phyloP scores from a whole-genome alignment of 2,329 filamentous ascomycete genomes.

The Raffaelea ambrosiae region DNA sequence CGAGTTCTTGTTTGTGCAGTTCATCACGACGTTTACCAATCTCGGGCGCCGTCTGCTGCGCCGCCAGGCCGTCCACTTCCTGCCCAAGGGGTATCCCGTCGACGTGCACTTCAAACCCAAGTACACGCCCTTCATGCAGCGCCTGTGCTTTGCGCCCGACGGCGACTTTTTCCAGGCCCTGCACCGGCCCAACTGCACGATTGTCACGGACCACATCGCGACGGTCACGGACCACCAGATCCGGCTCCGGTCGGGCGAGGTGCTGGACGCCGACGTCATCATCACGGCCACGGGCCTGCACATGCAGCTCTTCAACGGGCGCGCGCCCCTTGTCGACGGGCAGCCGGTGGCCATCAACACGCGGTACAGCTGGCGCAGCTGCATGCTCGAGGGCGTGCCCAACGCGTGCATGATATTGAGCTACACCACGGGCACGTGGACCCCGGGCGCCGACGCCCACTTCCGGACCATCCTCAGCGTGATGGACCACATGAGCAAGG shows the following conservation, averaged over 20 bases:
- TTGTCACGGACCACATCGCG: constrained; percentile 38
- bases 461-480: constrained; percentile 12
- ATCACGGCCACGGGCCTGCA: constrained; percentile 57
- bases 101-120: constrained; percentile 56
- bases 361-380: constrained; percentile 48
- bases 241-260: constrained; percentile 29
- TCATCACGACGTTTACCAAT: constrained; percentile 45
- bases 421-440: constrained; percentile 55
- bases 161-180: constrained; percentile 44
- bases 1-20: constrained; percentile 36
- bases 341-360: constrained; percentile 29
- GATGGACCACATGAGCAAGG: constrained; percentile 9
- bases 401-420: constrained; percentile 52
- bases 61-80: constrained; percentile 31
- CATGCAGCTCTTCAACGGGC: constrained; percentile 44
- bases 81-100: constrained; percentile 45
- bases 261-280: constrained; percentile 50
- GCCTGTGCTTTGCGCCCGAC: constrained; percentile 58
- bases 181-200: constrained; percentile 25
- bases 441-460: constrained; percentile 44
- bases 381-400: constrained; percentile 55
- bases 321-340: constrained; percentile 43
- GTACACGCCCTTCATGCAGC: constrained; percentile 65
- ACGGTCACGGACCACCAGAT: constrained; percentile 34
- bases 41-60: constrained; percentile 39